Evolutionary conservation across 805 yeast species (phyloP), one percentile per base, ranked within the genome.

Genomic region (Saturnispora halmiae): DNA sequence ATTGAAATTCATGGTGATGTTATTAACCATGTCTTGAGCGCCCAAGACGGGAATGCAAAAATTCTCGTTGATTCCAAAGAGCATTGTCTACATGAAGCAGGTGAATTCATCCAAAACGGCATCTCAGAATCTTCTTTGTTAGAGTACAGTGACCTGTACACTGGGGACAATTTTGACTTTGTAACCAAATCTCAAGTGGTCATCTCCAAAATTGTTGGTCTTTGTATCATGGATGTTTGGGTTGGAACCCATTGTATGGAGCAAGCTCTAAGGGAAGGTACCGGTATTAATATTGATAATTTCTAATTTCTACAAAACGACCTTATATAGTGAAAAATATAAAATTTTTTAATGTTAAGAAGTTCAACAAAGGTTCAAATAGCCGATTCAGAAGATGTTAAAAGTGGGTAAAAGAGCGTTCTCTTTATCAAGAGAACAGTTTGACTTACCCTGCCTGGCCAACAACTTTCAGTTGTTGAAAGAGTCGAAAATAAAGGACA

Each of bases 171-270:
- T 2, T 31, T 30, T 5, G 46, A 45, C 5, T 48, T 50, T 20
- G 41, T 52, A 38, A 33, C 46, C 8, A 43, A 49, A 9, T 46
- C 51, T 30, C 58, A 63, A 15, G 50, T 76, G 20, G 65, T 70
- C 1, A 53, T 77, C 2, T 67, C 63, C 38, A 79, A 78, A 51
- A 55, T 77, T 16, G 84, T 77, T 6, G 84, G 85, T 0, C 56
- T 77, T 30, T 71, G 80, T 38, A 70, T 77, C 21, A 78, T 79
- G 83, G 84, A 79, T 51, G 62, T 76, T 4, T 58, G 70, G 21
- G 67, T 75, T 9, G 82, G 75, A 1, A 61, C 67, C 22, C 55
- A 59, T 19, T 54, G 76, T 21, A 46, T 71, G 26, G 45, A 55
- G 2, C 45, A 43, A 27, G 65, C 68, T 10, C 46, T 38, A 10